Percentiles rank a stretch among this genome's conserved stretches.
Conservation (phyloP, 371 early-diverging fungal genomes). For the Funneliformis caledonium region DNA sequence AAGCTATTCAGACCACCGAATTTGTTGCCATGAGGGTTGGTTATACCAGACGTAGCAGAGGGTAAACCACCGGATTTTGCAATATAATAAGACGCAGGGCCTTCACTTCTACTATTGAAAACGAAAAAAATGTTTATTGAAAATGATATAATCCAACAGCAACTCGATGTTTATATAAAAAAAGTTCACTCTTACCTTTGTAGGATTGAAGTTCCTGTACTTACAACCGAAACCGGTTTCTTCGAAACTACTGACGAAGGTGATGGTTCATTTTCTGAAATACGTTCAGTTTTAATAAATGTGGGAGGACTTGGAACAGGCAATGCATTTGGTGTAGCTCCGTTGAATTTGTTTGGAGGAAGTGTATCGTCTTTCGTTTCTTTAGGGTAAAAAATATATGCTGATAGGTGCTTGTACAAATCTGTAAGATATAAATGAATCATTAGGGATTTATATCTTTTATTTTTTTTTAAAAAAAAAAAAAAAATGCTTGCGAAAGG, state of each 20-base stretch:
- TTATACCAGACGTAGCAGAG: neutral
- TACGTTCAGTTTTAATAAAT: neutral
- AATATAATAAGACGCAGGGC: neutral
- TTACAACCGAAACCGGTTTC: neutral
- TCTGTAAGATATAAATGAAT: conserved; percentile 3
- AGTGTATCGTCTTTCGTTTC: neutral
- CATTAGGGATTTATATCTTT: neutral
- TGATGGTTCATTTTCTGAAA: neutral
- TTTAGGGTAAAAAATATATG: conserved; percentile 26
- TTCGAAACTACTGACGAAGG: neutral
- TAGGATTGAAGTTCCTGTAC: neutral
- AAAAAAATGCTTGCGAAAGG: neutral
- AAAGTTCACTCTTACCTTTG: neutral
- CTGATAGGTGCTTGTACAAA: conserved; percentile 36
- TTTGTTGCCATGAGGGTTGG: too few species aligned
- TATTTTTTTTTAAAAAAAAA: neutral
- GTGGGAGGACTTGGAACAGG: neutral
- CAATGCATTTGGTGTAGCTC: neutral
- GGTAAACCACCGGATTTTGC: neutral
- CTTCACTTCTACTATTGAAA: neutral
- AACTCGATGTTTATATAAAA: neutral
- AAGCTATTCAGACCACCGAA: neutral
- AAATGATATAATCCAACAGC: neutral
- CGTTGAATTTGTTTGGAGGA: neutral
- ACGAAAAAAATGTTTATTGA: neutral